phyloP scores from a whole-genome alignment of 805 yeast species.

The Candida pini region DNA sequence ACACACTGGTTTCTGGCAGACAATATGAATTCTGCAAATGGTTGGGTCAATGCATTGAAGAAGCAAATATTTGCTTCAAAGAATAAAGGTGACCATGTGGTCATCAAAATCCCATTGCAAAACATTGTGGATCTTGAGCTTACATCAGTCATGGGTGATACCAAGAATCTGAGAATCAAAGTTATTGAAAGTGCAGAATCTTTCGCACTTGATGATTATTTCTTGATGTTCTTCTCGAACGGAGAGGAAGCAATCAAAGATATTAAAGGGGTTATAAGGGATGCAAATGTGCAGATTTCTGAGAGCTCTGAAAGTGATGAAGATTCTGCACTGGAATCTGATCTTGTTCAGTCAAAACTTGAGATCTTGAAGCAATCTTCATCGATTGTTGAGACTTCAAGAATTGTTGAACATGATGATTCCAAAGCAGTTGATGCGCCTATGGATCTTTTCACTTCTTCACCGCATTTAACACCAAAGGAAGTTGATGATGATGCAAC shows the following conservation, averaged over 20 bases:
- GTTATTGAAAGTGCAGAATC: slow-evolving; percentile 51
- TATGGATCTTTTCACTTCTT: background rate
- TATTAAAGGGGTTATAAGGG: slow-evolving; percentile 36
- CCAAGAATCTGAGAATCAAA: slow-evolving; percentile 53
- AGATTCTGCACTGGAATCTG: slow-evolving; percentile 12
- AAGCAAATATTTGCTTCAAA: slow-evolving; percentile 72
- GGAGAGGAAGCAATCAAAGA: slow-evolving; percentile 39
- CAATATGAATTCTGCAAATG: slow-evolving; percentile 61
- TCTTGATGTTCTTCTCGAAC: slow-evolving; percentile 57
- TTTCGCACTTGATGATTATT: slow-evolving; percentile 61
- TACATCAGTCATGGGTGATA: slow-evolving; percentile 48
- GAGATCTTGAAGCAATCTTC: slow-evolving; percentile 20
- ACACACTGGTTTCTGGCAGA: slow-evolving; percentile 70
- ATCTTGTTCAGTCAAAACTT: slow-evolving; percentile 20
- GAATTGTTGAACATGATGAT: background rate
- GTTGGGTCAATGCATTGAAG: slow-evolving; percentile 73
- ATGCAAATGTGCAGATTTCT: slow-evolving; percentile 24
- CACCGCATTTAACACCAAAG: background rate
- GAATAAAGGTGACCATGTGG: slow-evolving; percentile 65
- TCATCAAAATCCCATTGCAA: slow-evolving; percentile 68
- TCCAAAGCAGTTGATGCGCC: background rate
- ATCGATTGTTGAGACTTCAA: slow-evolving; percentile 20
- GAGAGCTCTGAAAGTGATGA: slow-evolving; percentile 19
- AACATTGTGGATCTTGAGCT: slow-evolving; percentile 60
- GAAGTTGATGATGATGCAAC: background rate